Evolutionary conservation across 2,329 filamentous ascomycete species (phyloP), one percentile per base, ranked within the genome.

Genomic region (Plenodomus lindquistii): DNA sequence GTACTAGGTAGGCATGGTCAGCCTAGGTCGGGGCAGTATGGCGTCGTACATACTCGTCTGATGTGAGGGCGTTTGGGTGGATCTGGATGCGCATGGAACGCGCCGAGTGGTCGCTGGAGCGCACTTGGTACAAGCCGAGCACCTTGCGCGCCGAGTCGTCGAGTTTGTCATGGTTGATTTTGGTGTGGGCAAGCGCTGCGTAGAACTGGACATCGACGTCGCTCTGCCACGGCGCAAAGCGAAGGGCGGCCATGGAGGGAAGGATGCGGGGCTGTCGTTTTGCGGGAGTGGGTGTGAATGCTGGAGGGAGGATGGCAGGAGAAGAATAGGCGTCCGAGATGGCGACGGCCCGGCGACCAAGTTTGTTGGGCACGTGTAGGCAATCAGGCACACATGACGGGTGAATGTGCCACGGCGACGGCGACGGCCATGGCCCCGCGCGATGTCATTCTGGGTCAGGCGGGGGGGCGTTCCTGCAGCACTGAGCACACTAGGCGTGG

Each of bases 141-240:
- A 97, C 82, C 51, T 87, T 86, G 37, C 93, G 88, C 19, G 91
- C 89, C 9, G 92, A 96, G 73, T 96, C 93, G 76, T 97, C 89
- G 42, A 99, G 89, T 75, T 92, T 96, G 77, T 97, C 94, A 81
- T 96, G 87, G 72, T 97, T 91, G 70, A 99, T 91, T 76, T 99
- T 99, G 59, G 88, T 88, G 5, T 87, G 85, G 50, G 95, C 94
- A n/a, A 99, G 83, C 4, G 91, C 87, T 38, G 89, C 88, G 71
- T 97, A 99, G 75, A 99, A 99, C 37, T 91, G 90, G 37, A 97
- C 81, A 71, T 99, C 94, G 67, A 97, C 91, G 75, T 97, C 91
- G 40, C 93, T 96, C 35, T 87, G 84, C 79, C 96, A 97, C 1
- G 93, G 87, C 52, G 91, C 90, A 74, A 92, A 99, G 77, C 87